Evolutionary conservation across 2,329 filamentous ascomycete genomes (phyloP), one percentile per base, ranked within the genome.

Genomic region (Cladophialophora yegresii): DNA sequence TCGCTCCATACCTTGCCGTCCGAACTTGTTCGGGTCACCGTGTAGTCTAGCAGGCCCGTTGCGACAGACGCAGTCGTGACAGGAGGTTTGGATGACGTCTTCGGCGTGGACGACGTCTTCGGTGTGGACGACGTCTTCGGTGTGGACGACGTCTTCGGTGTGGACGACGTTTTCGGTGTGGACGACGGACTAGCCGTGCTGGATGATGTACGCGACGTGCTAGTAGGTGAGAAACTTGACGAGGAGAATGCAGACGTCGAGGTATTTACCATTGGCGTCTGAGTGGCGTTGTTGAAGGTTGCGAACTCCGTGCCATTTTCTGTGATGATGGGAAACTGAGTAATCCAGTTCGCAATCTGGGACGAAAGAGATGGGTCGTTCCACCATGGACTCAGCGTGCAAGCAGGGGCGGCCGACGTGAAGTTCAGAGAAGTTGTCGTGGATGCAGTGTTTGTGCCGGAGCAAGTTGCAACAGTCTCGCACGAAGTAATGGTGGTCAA

Each of bases 311-410:
- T 47, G 6, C 22, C 45, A 22, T 53, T 49, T 7, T 43, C 36
- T 1, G 56, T 16, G n/a, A 59, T 53, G 7, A 45, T 16, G 16
- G 61, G 61, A 26, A 63, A 63, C 13, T 63, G 49, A 10, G 61
- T 53, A 16, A 59, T 59, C 61, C 61, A 63, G 12, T 16, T 47
- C 16, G 45, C 28, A 16, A 59, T 53, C 28, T 58, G 30, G 33
- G 55, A 30, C 22, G 40, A 54, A 4, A 63, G 54, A 4, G 32
- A 22, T 4, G 61, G 49, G 36, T 63, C 56, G 36, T 59, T 50
- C 49, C 56, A 63, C 61, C 61, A 63, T 20, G 28, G 28, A 50
- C 4, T 59, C 30, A 32, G 16, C 8, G 61, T 59, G 28, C 61
- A 63, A 20, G 61, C 61, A 26, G 55, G 55, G 16, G 57, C 57